phyloP scores from a whole-genome alignment of 148 eudicot species.

The Tetragonia tetragonoides region DNA sequence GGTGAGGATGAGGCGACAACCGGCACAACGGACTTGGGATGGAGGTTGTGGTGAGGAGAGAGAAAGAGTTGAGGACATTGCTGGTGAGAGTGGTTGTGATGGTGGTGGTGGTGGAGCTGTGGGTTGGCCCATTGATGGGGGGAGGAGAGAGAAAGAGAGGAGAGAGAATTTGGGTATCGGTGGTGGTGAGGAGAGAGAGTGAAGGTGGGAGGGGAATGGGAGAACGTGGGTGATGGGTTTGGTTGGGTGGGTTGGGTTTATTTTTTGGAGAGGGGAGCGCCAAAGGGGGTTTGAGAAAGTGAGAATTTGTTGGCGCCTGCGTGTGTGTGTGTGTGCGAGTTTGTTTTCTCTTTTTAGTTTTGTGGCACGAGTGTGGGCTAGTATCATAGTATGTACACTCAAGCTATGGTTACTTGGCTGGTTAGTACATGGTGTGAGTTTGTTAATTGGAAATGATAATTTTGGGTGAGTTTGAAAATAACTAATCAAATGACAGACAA shows the following conservation, averaged over 20 bases:
- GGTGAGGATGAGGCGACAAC: conserved; percentile 67
- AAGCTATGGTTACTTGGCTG: too few species aligned
- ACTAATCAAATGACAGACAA: too few species aligned
- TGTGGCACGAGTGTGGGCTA: too few species aligned
- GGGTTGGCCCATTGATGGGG: conserved; percentile 4
- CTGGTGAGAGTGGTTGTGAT: conserved; percentile 23
- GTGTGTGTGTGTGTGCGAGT: too few species aligned
- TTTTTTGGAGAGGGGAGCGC: conserved; percentile 14
- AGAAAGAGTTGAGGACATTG: not conserved
- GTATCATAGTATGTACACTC: too few species aligned
- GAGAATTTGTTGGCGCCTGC: not conserved
- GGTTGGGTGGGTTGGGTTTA: not conserved
- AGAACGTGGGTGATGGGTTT: not conserved
- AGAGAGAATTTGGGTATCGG: conserved; percentile 17
- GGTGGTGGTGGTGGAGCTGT: conserved; percentile 17
- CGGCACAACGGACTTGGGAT: conserved; percentile 90
- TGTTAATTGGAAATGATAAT: too few species aligned
- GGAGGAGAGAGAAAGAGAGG: not conserved
- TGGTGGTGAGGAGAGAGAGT: not conserved
- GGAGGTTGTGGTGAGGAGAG: conserved; percentile 29
- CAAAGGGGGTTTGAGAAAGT: not conserved
- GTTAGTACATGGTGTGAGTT: too few species aligned
- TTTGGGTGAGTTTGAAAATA: too few species aligned
- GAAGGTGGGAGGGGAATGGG: not conserved
- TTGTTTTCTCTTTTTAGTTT: too few species aligned